phyloP scores from a whole-genome alignment of 352 stramenopile genomes.

The Phytophthora citricola region DNA sequence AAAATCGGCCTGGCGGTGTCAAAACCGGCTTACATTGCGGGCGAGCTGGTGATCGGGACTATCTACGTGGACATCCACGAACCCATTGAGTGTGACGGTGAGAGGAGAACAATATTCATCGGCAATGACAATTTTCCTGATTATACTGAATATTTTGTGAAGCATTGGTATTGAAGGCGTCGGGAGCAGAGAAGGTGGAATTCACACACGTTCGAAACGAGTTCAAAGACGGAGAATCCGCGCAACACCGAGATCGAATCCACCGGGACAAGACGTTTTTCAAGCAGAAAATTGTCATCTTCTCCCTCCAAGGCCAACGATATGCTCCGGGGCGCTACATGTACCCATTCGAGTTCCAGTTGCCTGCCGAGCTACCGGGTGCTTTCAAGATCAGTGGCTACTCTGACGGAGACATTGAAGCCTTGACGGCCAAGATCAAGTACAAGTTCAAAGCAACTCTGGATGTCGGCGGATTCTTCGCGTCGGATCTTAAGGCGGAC shows the following conservation, averaged over 20 bases:
- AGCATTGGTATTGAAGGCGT: slow-evolving; percentile 69
- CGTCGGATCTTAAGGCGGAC: slow-evolving; percentile 69
- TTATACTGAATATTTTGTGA: not conserved
- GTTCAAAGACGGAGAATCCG: slow-evolving; percentile 12
- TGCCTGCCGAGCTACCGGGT: slow-evolving; percentile 54
- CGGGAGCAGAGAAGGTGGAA: slow-evolving; percentile 68
- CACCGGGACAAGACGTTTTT: slow-evolving; percentile 47
- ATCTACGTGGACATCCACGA: slow-evolving; percentile 64
- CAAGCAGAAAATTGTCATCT: slow-evolving; percentile 76
- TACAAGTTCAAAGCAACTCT: slow-evolving; percentile 83
- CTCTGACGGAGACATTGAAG: slow-evolving; percentile 25
- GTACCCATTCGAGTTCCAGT: slow-evolving; percentile 74
- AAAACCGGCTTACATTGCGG: slow-evolving; percentile 67
- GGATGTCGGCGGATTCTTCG: slow-evolving; percentile 62
- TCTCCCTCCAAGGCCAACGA: slow-evolving; percentile 35
- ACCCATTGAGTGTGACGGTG: slow-evolving; percentile 68
- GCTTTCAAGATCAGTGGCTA: slow-evolving; percentile 60
- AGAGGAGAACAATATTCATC: too few relatives aligned
- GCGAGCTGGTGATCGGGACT: slow-evolving; percentile 58
- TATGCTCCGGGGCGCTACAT: slow-evolving; percentile 56
- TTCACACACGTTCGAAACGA: slow-evolving; percentile 44
- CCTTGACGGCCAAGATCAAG: slow-evolving; percentile 48
- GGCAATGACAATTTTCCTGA: too few relatives aligned
- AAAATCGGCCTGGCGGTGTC: slow-evolving; percentile 65
- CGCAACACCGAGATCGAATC: too few relatives aligned